Percentiles rank a stretch among this genome's conserved stretches.
These are phyloP conservation scores for Schizophyllum amplum DNA, from an alignment of 1,284 basidiomycete genomes.

Conservation along the genomic window DNA sequence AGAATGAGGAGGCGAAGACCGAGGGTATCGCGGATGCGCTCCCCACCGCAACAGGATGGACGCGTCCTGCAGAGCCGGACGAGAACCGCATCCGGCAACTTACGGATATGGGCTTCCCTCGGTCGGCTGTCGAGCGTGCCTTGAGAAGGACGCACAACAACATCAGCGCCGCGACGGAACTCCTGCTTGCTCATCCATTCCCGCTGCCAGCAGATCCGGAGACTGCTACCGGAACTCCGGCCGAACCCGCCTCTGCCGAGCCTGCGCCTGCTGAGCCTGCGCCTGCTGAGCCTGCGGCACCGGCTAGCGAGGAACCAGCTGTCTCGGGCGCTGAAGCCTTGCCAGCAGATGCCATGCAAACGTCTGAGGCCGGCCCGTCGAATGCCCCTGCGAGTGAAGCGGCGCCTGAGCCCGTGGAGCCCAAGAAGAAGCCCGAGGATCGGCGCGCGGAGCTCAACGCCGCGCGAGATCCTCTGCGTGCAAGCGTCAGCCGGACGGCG, in stretches of 20 bases:
- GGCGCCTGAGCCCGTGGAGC: slow-evolving; percentile 13
- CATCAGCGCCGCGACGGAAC: slow-evolving; percentile 83
- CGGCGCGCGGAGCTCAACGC: slow-evolving; percentile 59
- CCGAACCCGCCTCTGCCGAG: slow-evolving; percentile 20
- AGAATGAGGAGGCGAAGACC: slow-evolving; percentile 65
- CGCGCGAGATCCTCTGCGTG: slow-evolving; percentile 59
- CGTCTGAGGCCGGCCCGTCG: slow-evolving; percentile 18
- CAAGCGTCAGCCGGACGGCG: slow-evolving; percentile 59
- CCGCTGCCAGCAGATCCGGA: slow-evolving; percentile 60
- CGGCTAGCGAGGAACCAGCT: slow-evolving; percentile 9
- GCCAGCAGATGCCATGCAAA: slow-evolving; percentile 7
- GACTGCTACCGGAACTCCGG: slow-evolving; percentile 30
- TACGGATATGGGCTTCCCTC: slow-evolving; percentile 95
- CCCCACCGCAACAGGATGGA: slow-evolving; percentile 21
- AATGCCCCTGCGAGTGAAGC: slow-evolving; percentile 9
- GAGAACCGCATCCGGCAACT: slow-evolving; percentile 76
- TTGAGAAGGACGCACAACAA: slow-evolving; percentile 84
- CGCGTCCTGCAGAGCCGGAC: slow-evolving; percentile 46
- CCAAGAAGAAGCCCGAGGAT: slow-evolving; percentile 46
- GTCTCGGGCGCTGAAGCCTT: slow-evolving; percentile 8
- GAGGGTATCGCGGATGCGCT: slow-evolving; percentile 26
- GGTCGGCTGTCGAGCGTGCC: slow-evolving; percentile 78
- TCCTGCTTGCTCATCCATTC: slow-evolving; percentile 79
- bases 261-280: slow-evolving; percentile 17
- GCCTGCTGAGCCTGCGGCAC: slow-evolving; percentile 13